Evolutionary conservation across 352 stramenopile species (phyloP), one percentile per base, ranked within the genome.

Genomic region (Globisporangium perplexum): DNA sequence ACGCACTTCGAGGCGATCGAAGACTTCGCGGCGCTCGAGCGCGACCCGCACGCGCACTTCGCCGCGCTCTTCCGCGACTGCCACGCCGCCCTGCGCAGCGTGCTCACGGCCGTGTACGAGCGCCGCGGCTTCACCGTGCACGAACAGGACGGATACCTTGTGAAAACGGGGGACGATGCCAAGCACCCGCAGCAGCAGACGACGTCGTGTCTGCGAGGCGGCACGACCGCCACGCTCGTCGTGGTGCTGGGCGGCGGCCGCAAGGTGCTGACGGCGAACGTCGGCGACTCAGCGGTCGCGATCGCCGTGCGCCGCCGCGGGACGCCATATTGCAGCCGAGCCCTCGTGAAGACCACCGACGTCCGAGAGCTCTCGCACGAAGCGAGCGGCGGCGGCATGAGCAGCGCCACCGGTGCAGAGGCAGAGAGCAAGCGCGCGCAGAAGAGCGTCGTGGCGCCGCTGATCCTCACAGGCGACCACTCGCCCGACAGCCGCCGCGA

Each of bases 401-500:
- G 24, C 12, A 23, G n/a, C 15, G 26, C 35, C 3, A n/a, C 45
- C 70, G 17, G 36, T 39, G 4, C 36, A 70, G 18, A 22, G 52
- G 18, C 10, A 39, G 31, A 15, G 12, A 38, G 31, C 10, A 15
- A 12, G 5, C 31, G 0, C 31, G 10, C 10, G 12, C 7, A 38
- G 31, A 38, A 11, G 31, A 15, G 10, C 6, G 23, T 62, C 31
- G 50, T 59, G 33, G n/a, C 36, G 50, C n/a, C 77, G 36, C 39
- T 93, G n/a, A 35, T 91, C 30, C 63, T 96, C 23, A 87, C 83
- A 15, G 85, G 84, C 3, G 86, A 96, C 47, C 87, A 96, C 65
- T 77, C 73, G 31, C 83, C 88, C 26, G 88, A 96, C 57, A 83
- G 65, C 50, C 52, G 75, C 30, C 62, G 64, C 35, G 88, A 97